A percentile compares a stretch with the other conserved stretches of the same genome.
Evolutionary conservation across 148 eudicot genomes (phyloP).

Genomic region (Euryodendron excelsum): DNA sequence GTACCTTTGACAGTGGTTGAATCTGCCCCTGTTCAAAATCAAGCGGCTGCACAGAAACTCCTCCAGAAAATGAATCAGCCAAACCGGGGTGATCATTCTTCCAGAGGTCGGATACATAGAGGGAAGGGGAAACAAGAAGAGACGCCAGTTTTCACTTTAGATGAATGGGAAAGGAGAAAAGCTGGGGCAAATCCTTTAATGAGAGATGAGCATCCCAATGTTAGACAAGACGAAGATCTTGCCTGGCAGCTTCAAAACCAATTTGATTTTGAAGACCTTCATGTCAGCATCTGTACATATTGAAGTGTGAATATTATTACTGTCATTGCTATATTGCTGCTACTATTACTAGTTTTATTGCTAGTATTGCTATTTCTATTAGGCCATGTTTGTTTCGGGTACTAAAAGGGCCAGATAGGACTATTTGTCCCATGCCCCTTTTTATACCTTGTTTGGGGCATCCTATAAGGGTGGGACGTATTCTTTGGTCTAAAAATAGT

Average conservation of each 20-base stretch:
- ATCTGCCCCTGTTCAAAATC: constrained; percentile 74
- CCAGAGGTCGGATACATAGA: constrained; percentile 53
- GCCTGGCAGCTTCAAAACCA: constrained; percentile 82
- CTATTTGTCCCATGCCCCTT: too few species aligned
- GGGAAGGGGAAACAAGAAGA: constrained; percentile 62
- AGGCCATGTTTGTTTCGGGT: background rate
- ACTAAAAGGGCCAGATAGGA: too few species aligned
- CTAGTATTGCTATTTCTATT: background rate
- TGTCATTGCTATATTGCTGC: background rate
- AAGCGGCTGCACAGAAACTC: constrained; percentile 90
- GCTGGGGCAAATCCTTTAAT: constrained; percentile 35
- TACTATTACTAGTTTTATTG: background rate
- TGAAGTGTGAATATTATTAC: background rate
- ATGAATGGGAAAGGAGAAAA: constrained; percentile 88
- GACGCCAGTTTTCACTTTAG: constrained; percentile 62
- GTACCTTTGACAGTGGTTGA: constrained; percentile 53
- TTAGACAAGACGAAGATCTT: constrained; percentile 72
- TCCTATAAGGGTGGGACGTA: too few species aligned
- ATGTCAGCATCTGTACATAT: constrained; percentile 39
- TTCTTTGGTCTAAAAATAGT: too few species aligned
- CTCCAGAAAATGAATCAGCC: constrained; percentile 73
- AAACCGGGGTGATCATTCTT: constrained; percentile 33
- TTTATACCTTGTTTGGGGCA: too few species aligned
- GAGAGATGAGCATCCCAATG: constrained; percentile 32
- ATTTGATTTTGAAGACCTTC: constrained; percentile 74